phyloP scores from a whole-genome alignment of 2,329 filamentous ascomycete genomes.

The Alternaria tenuissima region DNA sequence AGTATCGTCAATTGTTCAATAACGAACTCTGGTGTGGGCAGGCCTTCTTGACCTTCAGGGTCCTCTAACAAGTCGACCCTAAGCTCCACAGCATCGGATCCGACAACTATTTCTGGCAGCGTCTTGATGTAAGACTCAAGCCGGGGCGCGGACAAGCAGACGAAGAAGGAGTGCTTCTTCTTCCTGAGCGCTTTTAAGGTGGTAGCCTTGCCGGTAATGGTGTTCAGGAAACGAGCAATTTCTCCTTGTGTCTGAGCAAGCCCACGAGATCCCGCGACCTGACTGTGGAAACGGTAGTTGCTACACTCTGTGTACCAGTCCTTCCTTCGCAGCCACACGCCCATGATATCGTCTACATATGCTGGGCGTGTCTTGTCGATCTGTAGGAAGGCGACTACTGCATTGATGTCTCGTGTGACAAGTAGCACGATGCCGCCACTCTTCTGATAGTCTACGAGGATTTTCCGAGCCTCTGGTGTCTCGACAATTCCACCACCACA shows the following conservation, averaged over 20 bases:
- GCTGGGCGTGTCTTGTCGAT: constrained; percentile 90
- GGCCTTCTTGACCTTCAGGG: constrained; percentile 63
- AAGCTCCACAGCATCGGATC: constrained; percentile 91
- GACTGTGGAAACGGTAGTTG: constrained; percentile 92
- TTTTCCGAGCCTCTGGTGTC: constrained; percentile 76
- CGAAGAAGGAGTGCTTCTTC: constrained; percentile 83
- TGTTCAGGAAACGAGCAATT: constrained; percentile 75
- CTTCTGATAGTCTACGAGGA: constrained; percentile 76
- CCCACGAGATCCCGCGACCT: constrained; percentile 62
- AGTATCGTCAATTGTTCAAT: constrained; percentile 82
- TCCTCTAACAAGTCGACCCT: constrained; percentile 90
- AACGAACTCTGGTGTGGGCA: constrained; percentile 77
- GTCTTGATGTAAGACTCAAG: constrained; percentile 69
- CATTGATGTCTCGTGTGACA: constrained; percentile 85
- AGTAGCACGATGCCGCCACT: constrained; percentile 84
- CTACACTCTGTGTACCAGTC: constrained; percentile 93
- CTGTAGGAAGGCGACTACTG: constrained; percentile 87
- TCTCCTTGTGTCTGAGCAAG: constrained; percentile 68
- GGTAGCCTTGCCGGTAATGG: constrained; percentile 69
- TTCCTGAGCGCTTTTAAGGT: constrained; percentile 67
- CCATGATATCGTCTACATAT: constrained; percentile 90
- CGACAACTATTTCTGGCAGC: constrained; percentile 77
- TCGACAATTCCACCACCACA: constrained; percentile 96
- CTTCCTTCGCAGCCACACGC: constrained; percentile 87
- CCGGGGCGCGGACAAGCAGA: constrained; percentile 85